Base-by-base conservation (phyloP, 176 grass and related monocot species). In the Oryza rufipogon region DNA sequence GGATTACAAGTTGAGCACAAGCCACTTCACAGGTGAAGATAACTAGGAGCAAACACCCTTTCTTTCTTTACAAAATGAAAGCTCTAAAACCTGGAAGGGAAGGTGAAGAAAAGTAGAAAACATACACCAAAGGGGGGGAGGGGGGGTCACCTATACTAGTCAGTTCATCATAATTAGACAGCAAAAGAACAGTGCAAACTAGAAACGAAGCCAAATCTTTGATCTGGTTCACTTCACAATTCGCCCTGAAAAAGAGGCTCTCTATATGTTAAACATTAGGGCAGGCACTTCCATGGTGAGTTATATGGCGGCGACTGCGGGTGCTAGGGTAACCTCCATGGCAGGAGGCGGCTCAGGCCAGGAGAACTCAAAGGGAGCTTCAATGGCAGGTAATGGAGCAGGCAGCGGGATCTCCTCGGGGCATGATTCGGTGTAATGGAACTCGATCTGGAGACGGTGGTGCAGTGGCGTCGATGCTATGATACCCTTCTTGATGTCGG, bases 381-480 rank as follows among this genome's bases (percentile, higher is more conserved):
- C 88, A 9, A 66, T 5, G 19, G 34, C 32, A 3, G 89, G 66
- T 9, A 46, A 15, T 26, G 65, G 76, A 83, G 76, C 4, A 14
- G 76, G 51, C 49, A 38, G 12, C 7, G 11, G 11, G 64, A 80
- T 45, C 52, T 87, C 89, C 0, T 9, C 6, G 2, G 89, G 80
- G 71, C 70, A 89, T 15, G 87, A 72, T 69, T 94, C 84, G 0
- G 91, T 94, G 75, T 92, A 96, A 69, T 99, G 96, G 81, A 99
- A 90, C 81, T 99, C 96, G 0, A 99, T 99, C 83, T 99, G 96
- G 64, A 99, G 93, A 66, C 96, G 91, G 61, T 88, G 91, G 68
- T 96, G 96, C 74, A 99, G 80, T 0, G 85, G 91, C 1, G 88
- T 85, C 5, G 86, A 94, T 39, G 91, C 81, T 23, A 99, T 80